Percentiles rank a stretch among this genome's conserved stretches.
Conservation (phyloP, 306 rosid species). For the Prunus padus region DNA sequence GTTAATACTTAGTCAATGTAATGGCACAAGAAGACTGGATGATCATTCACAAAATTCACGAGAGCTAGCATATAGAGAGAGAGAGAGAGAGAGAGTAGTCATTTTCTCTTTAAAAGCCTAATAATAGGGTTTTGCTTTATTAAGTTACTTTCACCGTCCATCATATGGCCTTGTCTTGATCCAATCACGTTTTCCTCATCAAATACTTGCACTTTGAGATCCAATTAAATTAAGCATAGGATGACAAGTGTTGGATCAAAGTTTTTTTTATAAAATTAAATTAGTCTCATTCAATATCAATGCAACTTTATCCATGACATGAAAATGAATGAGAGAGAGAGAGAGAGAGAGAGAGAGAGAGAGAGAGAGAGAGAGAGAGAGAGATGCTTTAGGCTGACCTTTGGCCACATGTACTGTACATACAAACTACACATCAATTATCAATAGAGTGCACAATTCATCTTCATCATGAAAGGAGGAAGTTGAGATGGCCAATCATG, state of each 20-base stretch:
- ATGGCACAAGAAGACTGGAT: constrained; percentile 8
- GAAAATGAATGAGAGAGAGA: neutral
- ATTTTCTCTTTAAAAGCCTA: neutral
- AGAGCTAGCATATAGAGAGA: neutral
- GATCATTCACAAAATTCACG: neutral
- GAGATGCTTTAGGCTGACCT: neutral
- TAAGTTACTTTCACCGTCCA: too few species aligned
- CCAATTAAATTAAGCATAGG: neutral
- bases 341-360: neutral
- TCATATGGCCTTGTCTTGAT: neutral
- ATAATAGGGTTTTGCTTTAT: neutral
- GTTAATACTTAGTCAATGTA: neutral
- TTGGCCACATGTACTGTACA: neutral
- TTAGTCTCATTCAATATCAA: neutral
- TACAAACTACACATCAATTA: neutral
- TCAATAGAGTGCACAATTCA: neutral
- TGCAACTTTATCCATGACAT: neutral
- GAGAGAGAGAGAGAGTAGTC: neutral
- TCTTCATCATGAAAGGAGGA: neutral
- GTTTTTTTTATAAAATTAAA: neutral
- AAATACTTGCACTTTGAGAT: neutral
- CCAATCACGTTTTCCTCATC: neutral
- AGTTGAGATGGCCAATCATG: neutral
- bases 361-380: neutral
- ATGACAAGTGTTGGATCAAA: neutral